phyloP scores from a whole-genome alignment of 352 stramenopile species.

The Lagenidium sp. region DNA sequence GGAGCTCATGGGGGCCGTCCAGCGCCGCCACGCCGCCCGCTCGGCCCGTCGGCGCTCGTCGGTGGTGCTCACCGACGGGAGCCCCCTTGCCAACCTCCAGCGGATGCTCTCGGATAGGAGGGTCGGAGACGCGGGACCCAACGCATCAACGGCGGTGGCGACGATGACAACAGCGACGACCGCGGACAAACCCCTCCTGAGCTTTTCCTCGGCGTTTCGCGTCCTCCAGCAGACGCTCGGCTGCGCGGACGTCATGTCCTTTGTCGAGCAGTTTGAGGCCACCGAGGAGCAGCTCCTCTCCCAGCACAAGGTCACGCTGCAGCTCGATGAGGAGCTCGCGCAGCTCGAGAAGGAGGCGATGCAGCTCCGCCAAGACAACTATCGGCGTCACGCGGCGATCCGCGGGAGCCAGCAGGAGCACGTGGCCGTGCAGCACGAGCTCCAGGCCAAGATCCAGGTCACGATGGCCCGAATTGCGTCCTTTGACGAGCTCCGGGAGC shows the following conservation, averaged over 20 bases:
- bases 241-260: conserved; percentile 13
- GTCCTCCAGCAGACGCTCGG: conserved; percentile 41
- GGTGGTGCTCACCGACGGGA: conserved; percentile 7
- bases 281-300: conserved; percentile 56
- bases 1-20: conserved; percentile 45
- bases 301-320: conserved; percentile 45
- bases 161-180: background rate
- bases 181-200: conserved; percentile 10
- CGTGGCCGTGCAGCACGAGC: conserved; percentile 21
- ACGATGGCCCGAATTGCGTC: conserved; percentile 19
- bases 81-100: conserved; percentile 7
- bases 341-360: conserved; percentile 25
- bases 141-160: conserved; percentile 1
- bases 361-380: conserved; percentile 18
- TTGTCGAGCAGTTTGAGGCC: conserved; percentile 36
- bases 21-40: conserved; percentile 16
- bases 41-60: conserved; percentile 3
- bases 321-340: conserved; percentile 39
- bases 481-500: conserved; percentile 44
- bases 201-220: conserved; percentile 30
- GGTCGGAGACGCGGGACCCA: background rate
- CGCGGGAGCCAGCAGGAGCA: conserved; percentile 23
- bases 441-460: conserved; percentile 23
- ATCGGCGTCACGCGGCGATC: conserved; percentile 20
- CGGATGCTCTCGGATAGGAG: conserved; percentile 9